A percentile compares a stretch with the other conserved stretches of the same genome.
These are phyloP conservation scores for Beauveria asiatica DNA, from an alignment of 2,329 filamentous ascomycete species.

Conservation along the genomic window DNA sequence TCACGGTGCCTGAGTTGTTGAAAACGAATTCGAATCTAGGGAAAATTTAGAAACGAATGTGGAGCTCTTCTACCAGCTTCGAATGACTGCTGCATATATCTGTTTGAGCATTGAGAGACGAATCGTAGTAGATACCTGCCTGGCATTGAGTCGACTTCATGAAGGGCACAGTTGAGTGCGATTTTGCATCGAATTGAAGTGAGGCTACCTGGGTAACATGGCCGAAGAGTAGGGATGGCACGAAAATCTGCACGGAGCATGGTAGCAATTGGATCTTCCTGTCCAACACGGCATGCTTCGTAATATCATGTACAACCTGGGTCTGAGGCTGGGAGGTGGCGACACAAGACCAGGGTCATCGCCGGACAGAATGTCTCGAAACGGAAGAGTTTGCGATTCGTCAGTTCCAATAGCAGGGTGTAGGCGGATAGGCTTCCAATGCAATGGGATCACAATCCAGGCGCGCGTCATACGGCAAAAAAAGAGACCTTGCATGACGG, in stretches of 20 bases:
- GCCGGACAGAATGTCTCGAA: slow-evolving; percentile 5
- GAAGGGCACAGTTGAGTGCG: not conserved
- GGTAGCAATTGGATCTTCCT: not conserved
- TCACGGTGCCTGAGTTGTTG: not conserved
- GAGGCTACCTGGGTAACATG: not conserved
- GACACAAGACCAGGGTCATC: not conserved
- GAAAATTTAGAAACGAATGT: too few species aligned
- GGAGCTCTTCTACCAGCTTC: too few species aligned
- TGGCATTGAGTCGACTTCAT: not conserved
- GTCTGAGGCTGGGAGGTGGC: not conserved
- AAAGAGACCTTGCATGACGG: not conserved
- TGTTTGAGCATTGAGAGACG: too few species aligned
- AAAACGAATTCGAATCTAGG: too few species aligned
- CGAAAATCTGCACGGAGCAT: not conserved
- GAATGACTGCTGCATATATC: not conserved
- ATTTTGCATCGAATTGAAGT: not conserved
- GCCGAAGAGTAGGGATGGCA: not conserved
- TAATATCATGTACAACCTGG: not conserved
- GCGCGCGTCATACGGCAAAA: not conserved
- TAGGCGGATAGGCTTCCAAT: not conserved
- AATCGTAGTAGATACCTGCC: not conserved
- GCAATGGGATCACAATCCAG: not conserved
- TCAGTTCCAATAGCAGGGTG: not conserved
- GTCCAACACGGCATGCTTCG: not conserved
- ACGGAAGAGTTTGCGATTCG: slow-evolving; percentile 9